Base-by-base conservation (phyloP, 345 rosid genomes). In the Salix exigua region DNA sequence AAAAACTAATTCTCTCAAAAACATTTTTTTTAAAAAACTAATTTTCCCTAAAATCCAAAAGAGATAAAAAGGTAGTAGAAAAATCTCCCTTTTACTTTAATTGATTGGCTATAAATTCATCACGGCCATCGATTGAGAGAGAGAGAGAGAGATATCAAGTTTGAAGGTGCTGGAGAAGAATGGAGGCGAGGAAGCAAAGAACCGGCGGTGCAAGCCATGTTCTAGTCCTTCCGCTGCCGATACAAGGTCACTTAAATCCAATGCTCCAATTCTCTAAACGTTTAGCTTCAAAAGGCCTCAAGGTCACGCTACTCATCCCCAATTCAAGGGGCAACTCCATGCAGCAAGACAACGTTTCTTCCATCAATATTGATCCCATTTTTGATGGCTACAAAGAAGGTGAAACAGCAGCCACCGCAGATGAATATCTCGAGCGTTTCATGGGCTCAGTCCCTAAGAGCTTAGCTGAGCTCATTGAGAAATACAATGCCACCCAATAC, bases 231-330 rank as follows among this genome's bases (percentile, higher is more conserved):
- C 74, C 85, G 0, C 65, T 72, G 50, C 80, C 78, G 1, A 37
- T n/a, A 4, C 83, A 79, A 60, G 85, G 85, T n/a, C 85, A 83
- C 66, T 63, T 83, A 18, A 83, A 79, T 73, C 85, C 85, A 10
- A 73, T 83, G 75, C 70, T 83, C 69, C 83, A 79, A 55, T 79
- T 83, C 73, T 68, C 71, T 8, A 83, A 83, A 30, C 78, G 83
- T 26, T 51, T 83, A 55, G 78, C 78, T 33, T 76, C 85, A 4
- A 83, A 79, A 63, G 83, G 81, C 19, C 18, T 79, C 44, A 77
- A 38, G 18, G 72, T 83, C 70, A 74, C 83, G 10, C 14, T 83
- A 6, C 26, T 70, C n/a, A 60, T 61, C 66, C 44, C 80, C 64
- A 68, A 46, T 10, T 66, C 64, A 30, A 66, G 23, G n/a, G 71